phyloP scores from a whole-genome alignment of 352 stramenopile genomes.

The Globisporangium carolinianum region DNA sequence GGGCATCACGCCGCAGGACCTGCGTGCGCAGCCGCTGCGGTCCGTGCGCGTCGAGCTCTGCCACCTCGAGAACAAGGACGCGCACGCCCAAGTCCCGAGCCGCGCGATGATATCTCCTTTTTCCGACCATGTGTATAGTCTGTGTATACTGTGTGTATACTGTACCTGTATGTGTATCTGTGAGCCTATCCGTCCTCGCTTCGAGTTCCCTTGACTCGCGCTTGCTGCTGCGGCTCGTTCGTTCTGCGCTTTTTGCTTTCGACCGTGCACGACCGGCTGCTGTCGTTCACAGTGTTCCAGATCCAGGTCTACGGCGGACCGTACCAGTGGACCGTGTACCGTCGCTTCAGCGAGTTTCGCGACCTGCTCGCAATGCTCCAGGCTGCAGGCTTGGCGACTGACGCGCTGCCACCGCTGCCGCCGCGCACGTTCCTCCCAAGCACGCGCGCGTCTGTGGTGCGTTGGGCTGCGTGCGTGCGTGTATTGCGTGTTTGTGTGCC shows the following conservation, averaged over 20 bases:
- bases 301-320: slow-evolving; percentile 77
- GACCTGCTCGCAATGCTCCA: slow-evolving; percentile 45
- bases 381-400: slow-evolving; percentile 33
- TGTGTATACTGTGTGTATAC: background rate
- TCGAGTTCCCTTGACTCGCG: slow-evolving; percentile 10
- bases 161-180: background rate
- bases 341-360: slow-evolving; percentile 82
- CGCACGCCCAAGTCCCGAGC: slow-evolving; percentile 65
- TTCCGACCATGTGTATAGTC: background rate
- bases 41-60: slow-evolving; percentile 79
- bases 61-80: slow-evolving; percentile 84
- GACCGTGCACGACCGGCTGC: slow-evolving; percentile 38
- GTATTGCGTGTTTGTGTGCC: background rate
- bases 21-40: slow-evolving; percentile 66
- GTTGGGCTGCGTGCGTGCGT: slow-evolving; percentile 2
- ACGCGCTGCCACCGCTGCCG: slow-evolving; percentile 56
- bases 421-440: slow-evolving; percentile 70
- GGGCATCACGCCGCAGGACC: slow-evolving; percentile 58
- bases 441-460: slow-evolving; percentile 48
- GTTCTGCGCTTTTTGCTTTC: slow-evolving; percentile 1
- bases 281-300: slow-evolving; percentile 82
- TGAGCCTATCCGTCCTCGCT: background rate
- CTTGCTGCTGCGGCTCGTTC: background rate
- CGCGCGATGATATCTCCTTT: slow-evolving; percentile 38
- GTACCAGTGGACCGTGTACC: slow-evolving; percentile 83